Evolutionary conservation across 768 basidiomycete species (phyloP).

Genomic region (Punctularia strigosozonata): DNA sequence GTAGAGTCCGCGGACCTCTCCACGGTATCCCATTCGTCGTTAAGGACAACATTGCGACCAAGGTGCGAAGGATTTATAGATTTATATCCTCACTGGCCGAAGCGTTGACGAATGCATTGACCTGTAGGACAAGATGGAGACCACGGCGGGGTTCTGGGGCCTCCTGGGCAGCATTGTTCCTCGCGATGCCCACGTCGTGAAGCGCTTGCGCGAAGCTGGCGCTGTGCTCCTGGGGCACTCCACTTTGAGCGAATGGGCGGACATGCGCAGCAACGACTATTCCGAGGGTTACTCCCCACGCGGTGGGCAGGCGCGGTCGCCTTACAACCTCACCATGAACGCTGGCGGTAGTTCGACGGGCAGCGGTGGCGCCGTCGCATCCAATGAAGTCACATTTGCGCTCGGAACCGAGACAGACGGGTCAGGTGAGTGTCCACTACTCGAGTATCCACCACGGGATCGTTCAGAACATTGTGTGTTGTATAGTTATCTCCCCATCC

Average conservation of each 20-base stretch:
- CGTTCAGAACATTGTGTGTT: too few species aligned
- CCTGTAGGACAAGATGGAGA: too few species aligned
- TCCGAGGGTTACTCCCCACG: conserved; percentile 34
- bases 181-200: conserved; percentile 19
- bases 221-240: conserved; percentile 31
- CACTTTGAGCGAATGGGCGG: conserved; percentile 30
- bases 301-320: conserved; percentile 29
- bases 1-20: conserved; percentile 15
- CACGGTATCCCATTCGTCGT: conserved; percentile 24
- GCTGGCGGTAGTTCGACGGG: conserved; percentile 31
- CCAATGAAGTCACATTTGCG: conserved; percentile 30
- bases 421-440: too few species aligned
- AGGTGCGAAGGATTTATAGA: too few species aligned
- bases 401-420: conserved; percentile 39
- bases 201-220: conserved; percentile 18
- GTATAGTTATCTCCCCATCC: conserved; percentile 32
- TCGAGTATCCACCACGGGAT: too few species aligned
- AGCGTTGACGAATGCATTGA: too few species aligned
- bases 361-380: conserved; percentile 25
- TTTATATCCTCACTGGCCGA: too few species aligned
- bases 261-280: conserved; percentile 24
- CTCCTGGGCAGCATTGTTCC: conserved; percentile 21
- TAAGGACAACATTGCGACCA: conserved; percentile 24
- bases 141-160: conserved; percentile 23
- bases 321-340: conserved; percentile 30